These are phyloP conservation scores for Didymella sp. DNA, from an alignment of 2,329 filamentous ascomycete species.

Conservation along the genomic window DNA sequence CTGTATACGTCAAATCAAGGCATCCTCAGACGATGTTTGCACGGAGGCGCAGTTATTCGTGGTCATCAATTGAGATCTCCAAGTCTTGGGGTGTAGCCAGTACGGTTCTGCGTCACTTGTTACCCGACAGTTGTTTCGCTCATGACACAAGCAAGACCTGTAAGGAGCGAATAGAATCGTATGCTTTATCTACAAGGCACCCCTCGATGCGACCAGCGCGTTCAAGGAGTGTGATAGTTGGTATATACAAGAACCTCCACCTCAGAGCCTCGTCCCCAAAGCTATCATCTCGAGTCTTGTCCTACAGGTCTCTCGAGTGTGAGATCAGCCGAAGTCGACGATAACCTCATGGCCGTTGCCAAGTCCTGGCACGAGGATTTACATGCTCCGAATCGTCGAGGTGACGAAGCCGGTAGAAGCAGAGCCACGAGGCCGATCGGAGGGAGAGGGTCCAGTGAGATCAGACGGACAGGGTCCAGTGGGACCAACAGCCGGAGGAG, in stretches of 20 bases:
- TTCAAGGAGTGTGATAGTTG: conserved; percentile 15
- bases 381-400: conserved; percentile 10
- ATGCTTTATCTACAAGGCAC: conserved; percentile 2
- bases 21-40: too few relatives aligned
- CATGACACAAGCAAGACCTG: background rate
- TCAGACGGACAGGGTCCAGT: conserved; percentile 1
- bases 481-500: background rate
- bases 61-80: too few relatives aligned
- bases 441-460: conserved; percentile 1
- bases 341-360: background rate
- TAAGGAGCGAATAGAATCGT: conserved; percentile 2
- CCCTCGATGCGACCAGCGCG: conserved; percentile 8
- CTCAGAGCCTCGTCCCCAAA: background rate
- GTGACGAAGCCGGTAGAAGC: conserved; percentile 12
- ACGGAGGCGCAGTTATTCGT: too few relatives aligned
- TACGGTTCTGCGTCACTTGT: too few relatives aligned
- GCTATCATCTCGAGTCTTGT: background rate
- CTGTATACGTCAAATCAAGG: too few relatives aligned
- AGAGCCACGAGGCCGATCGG: background rate
- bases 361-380: background rate
- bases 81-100: too few relatives aligned
- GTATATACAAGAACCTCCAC: conserved; percentile 7
- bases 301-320: too few relatives aligned
- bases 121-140: too few relatives aligned
- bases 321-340: conserved; percentile 4